Percentiles rank a stretch among this genome's conserved stretches.
These are phyloP conservation scores for Phylloporus sp. DNA, from an alignment of 1,284 basidiomycete species.

Conservation along the genomic window DNA sequence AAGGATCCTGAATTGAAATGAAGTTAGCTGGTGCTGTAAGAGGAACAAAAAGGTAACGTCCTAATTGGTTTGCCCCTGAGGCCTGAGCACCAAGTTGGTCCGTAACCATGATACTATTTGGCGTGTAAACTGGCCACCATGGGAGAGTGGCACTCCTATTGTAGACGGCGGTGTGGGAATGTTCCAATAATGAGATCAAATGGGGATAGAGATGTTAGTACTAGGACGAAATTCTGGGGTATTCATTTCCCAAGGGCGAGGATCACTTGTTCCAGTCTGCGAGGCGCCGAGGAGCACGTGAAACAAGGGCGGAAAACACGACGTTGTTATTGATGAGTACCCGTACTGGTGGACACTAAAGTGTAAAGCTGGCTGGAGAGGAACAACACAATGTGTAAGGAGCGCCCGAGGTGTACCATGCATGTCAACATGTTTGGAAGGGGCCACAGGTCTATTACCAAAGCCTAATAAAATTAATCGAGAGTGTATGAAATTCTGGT, in stretches of 20 bases:
- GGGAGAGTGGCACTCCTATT: constrained; percentile 29
- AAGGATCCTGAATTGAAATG: constrained; percentile 3
- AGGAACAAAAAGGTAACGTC: constrained; percentile 7
- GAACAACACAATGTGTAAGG: no score
- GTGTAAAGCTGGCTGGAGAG: constrained; percentile 1
- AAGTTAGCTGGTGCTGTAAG: constrained; percentile 7
- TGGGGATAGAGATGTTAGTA: constrained; percentile 23
- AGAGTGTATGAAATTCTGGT: no score
- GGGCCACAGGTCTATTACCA: no score
- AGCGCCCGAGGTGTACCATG: no score
- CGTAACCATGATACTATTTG: constrained; percentile 31
- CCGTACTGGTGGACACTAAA: constrained; percentile 1
- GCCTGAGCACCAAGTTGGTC: constrained; percentile 8
- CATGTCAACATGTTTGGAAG: no score
- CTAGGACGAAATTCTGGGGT: constrained; percentile 16
- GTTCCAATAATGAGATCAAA: constrained; percentile 17
- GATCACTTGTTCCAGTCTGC: constrained; percentile 14
- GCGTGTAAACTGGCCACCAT: constrained; percentile 23
- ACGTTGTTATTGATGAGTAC: constrained; percentile 10
- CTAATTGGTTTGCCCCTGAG: not conserved
- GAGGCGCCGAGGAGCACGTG: constrained; percentile 36
- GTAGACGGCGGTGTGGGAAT: constrained; percentile 16
- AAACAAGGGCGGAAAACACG: constrained; percentile 21
- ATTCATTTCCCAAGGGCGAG: constrained; percentile 22
- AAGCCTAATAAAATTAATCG: no score